Evolutionary conservation across 225 moss, liverwort and hornwort species (phyloP).

Genomic region (Straminergon stramineum): DNA sequence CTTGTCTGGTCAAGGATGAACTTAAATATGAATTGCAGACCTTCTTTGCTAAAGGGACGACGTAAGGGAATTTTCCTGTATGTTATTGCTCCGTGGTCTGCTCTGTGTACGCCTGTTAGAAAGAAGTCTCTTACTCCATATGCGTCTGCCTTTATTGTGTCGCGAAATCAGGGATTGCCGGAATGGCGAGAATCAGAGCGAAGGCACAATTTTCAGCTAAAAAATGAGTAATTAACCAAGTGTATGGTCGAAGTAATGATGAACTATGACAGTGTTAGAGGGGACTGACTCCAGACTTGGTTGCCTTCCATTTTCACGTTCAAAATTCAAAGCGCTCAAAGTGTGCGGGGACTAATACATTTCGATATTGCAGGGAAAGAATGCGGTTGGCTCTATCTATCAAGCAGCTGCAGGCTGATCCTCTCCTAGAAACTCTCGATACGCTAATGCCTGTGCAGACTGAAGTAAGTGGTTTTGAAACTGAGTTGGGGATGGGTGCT

Average conservation of each 20-base stretch:
- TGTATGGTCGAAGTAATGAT: background rate
- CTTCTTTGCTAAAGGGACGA: background rate
- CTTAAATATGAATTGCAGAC: background rate
- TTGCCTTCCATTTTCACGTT: background rate
- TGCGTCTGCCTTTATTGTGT: background rate
- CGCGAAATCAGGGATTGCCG: background rate
- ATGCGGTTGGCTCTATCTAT: slow-evolving; percentile 81
- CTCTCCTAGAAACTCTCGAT: slow-evolving; percentile 95
- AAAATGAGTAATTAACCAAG: background rate
- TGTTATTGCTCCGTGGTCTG: background rate
- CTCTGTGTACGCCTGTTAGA: background rate
- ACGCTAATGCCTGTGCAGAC: slow-evolving; percentile 88
- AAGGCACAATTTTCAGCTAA: background rate
- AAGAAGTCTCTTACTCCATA: background rate
- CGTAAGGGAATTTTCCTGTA: background rate
- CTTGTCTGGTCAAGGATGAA: background rate
- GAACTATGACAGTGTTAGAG: background rate
- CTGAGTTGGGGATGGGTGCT: background rate
- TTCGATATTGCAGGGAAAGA: slow-evolving; percentile 52
- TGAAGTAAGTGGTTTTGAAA: slow-evolving; percentile 38
- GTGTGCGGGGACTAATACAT: background rate
- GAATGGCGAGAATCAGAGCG: background rate
- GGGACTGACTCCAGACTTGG: background rate
- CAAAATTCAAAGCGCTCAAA: background rate
- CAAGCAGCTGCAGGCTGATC: slow-evolving; percentile 96